Base-by-base conservation (phyloP, 2,329 filamentous ascomycete species). In the Paecilomyces fulvus region DNA sequence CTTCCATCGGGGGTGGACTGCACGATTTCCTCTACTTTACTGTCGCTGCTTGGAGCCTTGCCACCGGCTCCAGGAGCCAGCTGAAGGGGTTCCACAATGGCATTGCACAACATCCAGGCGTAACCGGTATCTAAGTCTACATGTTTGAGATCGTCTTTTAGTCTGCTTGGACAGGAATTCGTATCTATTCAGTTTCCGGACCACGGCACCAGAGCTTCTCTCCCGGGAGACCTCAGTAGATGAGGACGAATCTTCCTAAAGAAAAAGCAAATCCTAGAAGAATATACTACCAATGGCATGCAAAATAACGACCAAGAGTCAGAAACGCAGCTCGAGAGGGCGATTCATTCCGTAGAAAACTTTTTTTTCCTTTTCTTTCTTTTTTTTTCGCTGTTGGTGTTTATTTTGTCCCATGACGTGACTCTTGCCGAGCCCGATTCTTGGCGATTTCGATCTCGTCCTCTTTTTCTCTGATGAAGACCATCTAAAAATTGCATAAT, bases 81-180 rank as follows among this genome's bases (percentile, higher is more conserved):
- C 55, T 31, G 49, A 51, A 33, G 50, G 55, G 43, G 48, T 51
- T 51, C 23, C 28, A 25, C 53, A 37, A 30, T 51, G 51, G 33
- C 49, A 58, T 61, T 61, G 58, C 61, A 63, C 61, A 57, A 57
- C 57, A 61, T 61, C 60, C 61, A 56, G 65, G 65, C 64, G 64
- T 65, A 64, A 59, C 53, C 55, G 62, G 63, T 57, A 59, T 33
- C 62, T 59, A 58, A 56, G 55, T 59, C 56, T 59, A 56, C 51
- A 56, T 58, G 55, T 62, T 65, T 55, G 60, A 56, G 54, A 54
- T 56, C 49, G 50, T 33, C 59, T 54, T 43, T 43, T 58, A 56
- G 51, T 55, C 51, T 52, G 56, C 53, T 53, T 58, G 58, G 54
- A 55, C 57, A 52, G 55, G 58, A 55, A 49, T 49, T 17, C 48